Evolutionary conservation across 352 stramenopile genomes (phyloP).

Genomic region (Pythium biforme): DNA sequence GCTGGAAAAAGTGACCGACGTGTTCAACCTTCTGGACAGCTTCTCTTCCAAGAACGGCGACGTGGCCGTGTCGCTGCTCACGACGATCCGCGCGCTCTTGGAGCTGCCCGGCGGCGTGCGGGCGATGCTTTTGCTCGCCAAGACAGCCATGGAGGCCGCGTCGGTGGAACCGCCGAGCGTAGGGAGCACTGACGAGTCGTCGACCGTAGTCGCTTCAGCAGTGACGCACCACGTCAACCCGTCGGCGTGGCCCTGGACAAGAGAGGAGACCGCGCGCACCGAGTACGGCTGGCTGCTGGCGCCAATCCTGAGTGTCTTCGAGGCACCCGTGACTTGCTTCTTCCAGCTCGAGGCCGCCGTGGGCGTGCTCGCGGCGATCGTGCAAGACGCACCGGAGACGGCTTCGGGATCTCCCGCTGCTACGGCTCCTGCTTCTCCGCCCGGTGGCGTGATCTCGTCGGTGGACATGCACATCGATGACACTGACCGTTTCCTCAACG

Average conservation of each 20-base stretch:
- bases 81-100: constrained; percentile 12
- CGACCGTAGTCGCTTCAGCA: not conserved
- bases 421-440: constrained; percentile 13
- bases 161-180: not conserved
- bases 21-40: constrained; percentile 13
- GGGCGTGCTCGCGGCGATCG: constrained; percentile 30
- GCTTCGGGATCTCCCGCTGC: constrained; percentile 20
- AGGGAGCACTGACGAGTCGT: not conserved
- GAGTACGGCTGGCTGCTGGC: constrained; percentile 33
- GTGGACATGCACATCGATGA: constrained; percentile 20
- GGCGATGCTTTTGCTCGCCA: constrained; percentile 17
- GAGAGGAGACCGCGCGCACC: constrained; percentile 23
- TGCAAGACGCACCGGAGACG: constrained; percentile 31
- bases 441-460: constrained; percentile 7
- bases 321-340: constrained; percentile 38
- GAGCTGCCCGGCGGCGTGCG: constrained; percentile 23
- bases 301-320: constrained; percentile 40
- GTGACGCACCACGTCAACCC: not conserved
- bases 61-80: constrained; percentile 17
- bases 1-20: constrained; percentile 14
- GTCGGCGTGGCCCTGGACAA: constrained; percentile 23
- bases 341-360: constrained; percentile 48
- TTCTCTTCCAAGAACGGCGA: constrained; percentile 22
- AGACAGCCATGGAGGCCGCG: constrained; percentile 1
- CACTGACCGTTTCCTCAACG: constrained; percentile 46